Evolutionary conservation across 2,329 filamentous ascomycete genomes (phyloP).

Genomic region (Phoma herbarum): DNA sequence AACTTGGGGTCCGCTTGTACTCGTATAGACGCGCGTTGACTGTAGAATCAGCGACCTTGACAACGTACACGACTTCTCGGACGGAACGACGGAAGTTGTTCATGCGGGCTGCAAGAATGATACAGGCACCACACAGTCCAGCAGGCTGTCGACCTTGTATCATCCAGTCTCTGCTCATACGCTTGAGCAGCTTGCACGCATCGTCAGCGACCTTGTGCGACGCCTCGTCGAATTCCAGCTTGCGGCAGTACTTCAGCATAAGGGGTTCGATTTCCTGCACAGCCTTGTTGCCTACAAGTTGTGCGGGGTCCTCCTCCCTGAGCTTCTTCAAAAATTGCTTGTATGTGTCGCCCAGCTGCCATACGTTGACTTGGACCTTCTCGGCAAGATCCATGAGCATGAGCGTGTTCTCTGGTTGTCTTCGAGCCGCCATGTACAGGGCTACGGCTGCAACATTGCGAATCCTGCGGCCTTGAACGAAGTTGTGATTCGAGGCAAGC

Average conservation of each 20-base stretch:
- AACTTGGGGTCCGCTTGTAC: constrained; percentile 86
- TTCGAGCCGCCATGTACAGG: constrained; percentile 87
- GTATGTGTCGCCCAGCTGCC: constrained; percentile 88
- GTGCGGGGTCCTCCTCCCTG: constrained; percentile 67
- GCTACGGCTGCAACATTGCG: constrained; percentile 89
- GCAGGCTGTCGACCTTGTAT: constrained; percentile 91
- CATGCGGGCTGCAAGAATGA: constrained; percentile 95
- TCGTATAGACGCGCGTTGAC: constrained; percentile 91
- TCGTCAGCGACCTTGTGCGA: constrained; percentile 87
- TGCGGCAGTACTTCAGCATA: constrained; percentile 88
- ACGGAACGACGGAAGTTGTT: constrained; percentile 96
- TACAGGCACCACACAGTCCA: constrained; percentile 90
- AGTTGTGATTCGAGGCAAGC: constrained; percentile 68
- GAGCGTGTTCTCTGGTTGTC: constrained; percentile 78
- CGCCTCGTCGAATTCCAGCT: constrained; percentile 86
- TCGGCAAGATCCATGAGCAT: constrained; percentile 98
- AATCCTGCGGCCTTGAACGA: constrained; percentile 73
- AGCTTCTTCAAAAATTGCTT: constrained; percentile 77
- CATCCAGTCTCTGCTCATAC: constrained; percentile 99
- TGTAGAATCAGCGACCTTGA: constrained; percentile 94
- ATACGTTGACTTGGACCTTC: constrained; percentile 84
- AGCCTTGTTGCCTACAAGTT: constrained; percentile 54
- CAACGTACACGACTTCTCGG: constrained; percentile 95
- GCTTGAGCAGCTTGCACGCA: constrained; percentile 83
- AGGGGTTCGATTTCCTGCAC: constrained; percentile 84